Base-by-base conservation (phyloP, 2,329 filamentous ascomycete species). In the Fusarium tuaranense region DNA sequence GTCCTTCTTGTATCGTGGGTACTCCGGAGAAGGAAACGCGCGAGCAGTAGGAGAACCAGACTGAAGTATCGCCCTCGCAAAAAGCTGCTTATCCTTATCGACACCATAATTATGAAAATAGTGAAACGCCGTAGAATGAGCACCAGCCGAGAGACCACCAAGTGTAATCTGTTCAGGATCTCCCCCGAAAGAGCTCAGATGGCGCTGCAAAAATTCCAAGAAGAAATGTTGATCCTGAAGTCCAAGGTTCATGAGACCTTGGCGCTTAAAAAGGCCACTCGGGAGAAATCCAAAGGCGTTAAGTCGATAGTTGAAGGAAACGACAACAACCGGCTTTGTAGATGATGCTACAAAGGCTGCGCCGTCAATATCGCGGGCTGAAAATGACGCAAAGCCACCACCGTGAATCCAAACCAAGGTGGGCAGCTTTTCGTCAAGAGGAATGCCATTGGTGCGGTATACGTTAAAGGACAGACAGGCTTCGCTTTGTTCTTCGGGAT, bases 1-100 rank as follows among this genome's bases (percentile, higher is more conserved):
- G 14, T 68, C 66, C 12, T 53, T 5, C n/a, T 44, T 61, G 22
- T 68, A 68, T 22, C 66, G 30, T 0, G 63, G 66, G 18, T 67
- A 68, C 6, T 67, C 63, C 1, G 44, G 27, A 25, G 51, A 27
- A 5, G 66, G 53, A 16, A 68, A 68, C 0, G 66, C 58, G 1
- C 66, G 41, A 16, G 66, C 66, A 18, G 66, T 68, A 8, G 63
- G 51, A 36, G 66, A 68, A 6, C 66, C 66, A 30, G 66, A 68
- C 4, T 68, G 66, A 7, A 68, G 27, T 1, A 68, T 67, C 0
- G 36, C 66, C 1, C 66, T 39, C 1, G 53, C 41, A 3, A 68
- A 68, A 3, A 68, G 63, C 1, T 63, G 66, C 4, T 61, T 68
- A 0, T 62, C 13, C 34, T 60, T 61, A 14, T 62, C 53, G 1